A percentile compares a stretch with the other conserved stretches of the same genome.
These are phyloP conservation scores for Chaetomium sp. DNA, from an alignment of 2,329 filamentous ascomycete genomes.

Conservation along the genomic window DNA sequence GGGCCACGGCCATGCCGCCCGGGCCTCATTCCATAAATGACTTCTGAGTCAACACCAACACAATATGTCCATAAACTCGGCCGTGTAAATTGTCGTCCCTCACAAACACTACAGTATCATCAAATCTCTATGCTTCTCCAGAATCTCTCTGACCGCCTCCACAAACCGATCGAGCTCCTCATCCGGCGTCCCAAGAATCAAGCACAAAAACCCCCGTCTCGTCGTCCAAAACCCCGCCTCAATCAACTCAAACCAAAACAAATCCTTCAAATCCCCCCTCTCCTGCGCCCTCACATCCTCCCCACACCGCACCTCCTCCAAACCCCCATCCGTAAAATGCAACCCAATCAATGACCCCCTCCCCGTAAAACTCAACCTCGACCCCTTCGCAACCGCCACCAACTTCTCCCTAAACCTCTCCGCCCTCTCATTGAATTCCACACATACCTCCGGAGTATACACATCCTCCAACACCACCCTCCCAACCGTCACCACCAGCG, in stretches of 20 bases:
- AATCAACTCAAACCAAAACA: slow-evolving; percentile 44
- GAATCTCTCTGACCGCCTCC: slow-evolving; percentile 30
- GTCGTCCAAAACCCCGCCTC: slow-evolving; percentile 39
- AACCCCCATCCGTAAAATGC: slow-evolving; percentile 27
- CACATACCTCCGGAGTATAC: slow-evolving; percentile 25
- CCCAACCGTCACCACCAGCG: slow-evolving; percentile 44
- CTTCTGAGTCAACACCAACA: too few species aligned
- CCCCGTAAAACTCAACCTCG: slow-evolving; percentile 25
- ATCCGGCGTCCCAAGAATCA: slow-evolving; percentile 34
- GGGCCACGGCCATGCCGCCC: too few species aligned
- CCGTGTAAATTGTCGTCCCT: too few species aligned
- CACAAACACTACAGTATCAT: too few species aligned
- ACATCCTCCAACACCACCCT: slow-evolving; percentile 25
- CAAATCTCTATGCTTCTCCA: slow-evolving; percentile 18
- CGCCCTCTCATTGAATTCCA: slow-evolving; percentile 24
- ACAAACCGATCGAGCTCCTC: slow-evolving; percentile 38
- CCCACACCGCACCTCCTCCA: slow-evolving; percentile 24
- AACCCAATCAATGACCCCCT: slow-evolving; percentile 23
- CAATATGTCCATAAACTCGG: too few species aligned
- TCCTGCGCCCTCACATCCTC: slow-evolving; percentile 29
- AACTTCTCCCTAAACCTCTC: slow-evolving; percentile 23
- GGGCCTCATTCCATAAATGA: too few species aligned
- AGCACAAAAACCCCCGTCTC: slow-evolving; percentile 35
- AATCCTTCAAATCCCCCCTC: slow-evolving; percentile 30
- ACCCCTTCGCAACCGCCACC: slow-evolving; percentile 15